A percentile compares a stretch with the other conserved stretches of the same genome.
Evolutionary conservation across 164 flowering plant genomes (phyloP).

Genomic region (Chimonanthus praecox): DNA sequence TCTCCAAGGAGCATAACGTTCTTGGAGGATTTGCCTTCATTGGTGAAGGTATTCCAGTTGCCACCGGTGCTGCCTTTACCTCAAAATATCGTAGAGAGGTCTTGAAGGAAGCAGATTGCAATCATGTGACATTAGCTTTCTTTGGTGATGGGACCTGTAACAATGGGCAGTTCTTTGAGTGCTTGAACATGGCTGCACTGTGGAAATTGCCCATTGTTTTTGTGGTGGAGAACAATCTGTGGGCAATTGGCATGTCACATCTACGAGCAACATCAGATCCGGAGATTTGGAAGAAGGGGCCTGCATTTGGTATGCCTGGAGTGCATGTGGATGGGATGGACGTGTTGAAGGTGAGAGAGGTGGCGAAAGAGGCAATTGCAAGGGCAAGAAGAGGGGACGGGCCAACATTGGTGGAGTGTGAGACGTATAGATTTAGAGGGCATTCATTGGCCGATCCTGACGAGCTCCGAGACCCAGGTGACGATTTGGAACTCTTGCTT

Average conservation of each 20-base stretch:
- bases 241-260: slow-evolving; percentile 99
- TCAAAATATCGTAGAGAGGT: slow-evolving; percentile 76
- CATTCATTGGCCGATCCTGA: slow-evolving; percentile 99
- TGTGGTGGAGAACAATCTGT: slow-evolving; percentile 96
- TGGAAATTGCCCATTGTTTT: slow-evolving; percentile 93
- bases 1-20: slow-evolving; percentile 78
- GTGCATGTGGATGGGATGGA: slow-evolving; percentile 98
- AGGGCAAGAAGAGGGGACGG: slow-evolving; percentile 97
- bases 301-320: slow-evolving; percentile 95
- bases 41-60: slow-evolving; percentile 94
- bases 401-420: slow-evolving; percentile 90
- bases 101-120: slow-evolving; percentile 58
- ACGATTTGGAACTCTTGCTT: slow-evolving; percentile 10
- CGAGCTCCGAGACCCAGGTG: slow-evolving; percentile 99
- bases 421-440: slow-evolving; percentile 92
- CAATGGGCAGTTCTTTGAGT: slow-evolving; percentile 95
- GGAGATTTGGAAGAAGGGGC: slow-evolving; percentile 86
- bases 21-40: slow-evolving; percentile 96
- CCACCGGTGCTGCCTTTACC: slow-evolving; percentile 91
- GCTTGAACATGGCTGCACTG: slow-evolving; percentile 96
- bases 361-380: slow-evolving; percentile 80
- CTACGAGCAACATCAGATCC: slow-evolving; percentile 93
- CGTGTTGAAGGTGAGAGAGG: slow-evolving; percentile 96
- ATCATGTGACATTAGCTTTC: slow-evolving; percentile 74
- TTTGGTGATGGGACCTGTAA: slow-evolving; percentile 94